phyloP scores from a whole-genome alignment of 2,329 filamentous ascomycete species.

The Microsporum canis region DNA sequence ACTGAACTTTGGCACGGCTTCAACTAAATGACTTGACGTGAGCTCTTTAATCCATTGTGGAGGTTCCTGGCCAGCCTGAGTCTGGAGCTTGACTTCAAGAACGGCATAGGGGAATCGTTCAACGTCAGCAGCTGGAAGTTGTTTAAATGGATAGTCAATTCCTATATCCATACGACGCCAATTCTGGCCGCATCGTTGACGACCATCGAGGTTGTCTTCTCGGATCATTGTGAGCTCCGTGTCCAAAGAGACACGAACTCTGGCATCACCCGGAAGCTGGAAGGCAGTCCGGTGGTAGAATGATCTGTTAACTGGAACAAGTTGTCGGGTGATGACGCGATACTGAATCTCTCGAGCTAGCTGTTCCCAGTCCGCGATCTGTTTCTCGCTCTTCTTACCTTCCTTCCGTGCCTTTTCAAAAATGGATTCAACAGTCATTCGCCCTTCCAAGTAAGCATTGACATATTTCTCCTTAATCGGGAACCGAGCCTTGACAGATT shows the following conservation, averaged over 20 bases:
- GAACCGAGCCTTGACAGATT: conserved; percentile 96
- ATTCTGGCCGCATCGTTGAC: conserved; percentile 65
- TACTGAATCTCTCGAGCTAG: conserved; percentile 90
- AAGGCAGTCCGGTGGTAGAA: conserved; percentile 99
- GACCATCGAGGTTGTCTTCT: conserved; percentile 87
- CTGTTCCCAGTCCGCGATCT: conserved; percentile 79
- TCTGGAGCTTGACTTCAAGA: conserved; percentile 94
- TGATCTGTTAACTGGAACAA: conserved; percentile 80
- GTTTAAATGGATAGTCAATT: conserved; percentile 86
- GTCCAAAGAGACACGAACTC: conserved; percentile 91
- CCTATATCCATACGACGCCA: conserved; percentile 97
- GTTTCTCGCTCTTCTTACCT: conserved; percentile 83
- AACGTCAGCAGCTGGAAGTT: conserved; percentile 73
- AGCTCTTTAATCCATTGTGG: conserved; percentile 94
- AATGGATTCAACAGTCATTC: conserved; percentile 72
- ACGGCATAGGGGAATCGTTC: conserved; percentile 92
- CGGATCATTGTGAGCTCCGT: conserved; percentile 91
- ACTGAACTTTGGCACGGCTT: conserved; percentile 98
- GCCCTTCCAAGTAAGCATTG: conserved; percentile 76
- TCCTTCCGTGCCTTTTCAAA: conserved; percentile 96
- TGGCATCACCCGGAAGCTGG: conserved; percentile 88
- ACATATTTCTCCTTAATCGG: conserved; percentile 94
- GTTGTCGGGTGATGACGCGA: conserved; percentile 73
- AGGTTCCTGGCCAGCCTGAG: conserved; percentile 85
- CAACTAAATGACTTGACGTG: conserved; percentile 84